phyloP scores from a whole-genome alignment of 768 basidiomycete species.

The Lentinula edodes region DNA sequence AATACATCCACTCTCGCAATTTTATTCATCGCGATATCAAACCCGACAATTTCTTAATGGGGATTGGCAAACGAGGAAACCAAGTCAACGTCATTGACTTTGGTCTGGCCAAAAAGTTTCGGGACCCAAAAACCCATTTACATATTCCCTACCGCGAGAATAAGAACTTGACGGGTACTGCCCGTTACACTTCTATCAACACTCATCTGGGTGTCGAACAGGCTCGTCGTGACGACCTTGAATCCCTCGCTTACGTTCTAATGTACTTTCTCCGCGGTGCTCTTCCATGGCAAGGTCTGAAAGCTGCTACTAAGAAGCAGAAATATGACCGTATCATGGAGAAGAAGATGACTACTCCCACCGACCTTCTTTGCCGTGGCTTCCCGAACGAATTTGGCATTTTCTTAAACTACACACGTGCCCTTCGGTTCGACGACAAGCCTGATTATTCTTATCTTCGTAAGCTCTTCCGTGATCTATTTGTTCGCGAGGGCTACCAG shows the following conservation, averaged over 20 bases:
- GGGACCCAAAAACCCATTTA: constrained; percentile 98
- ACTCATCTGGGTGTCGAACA: constrained; percentile 98
- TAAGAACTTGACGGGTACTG: constrained; percentile 99
- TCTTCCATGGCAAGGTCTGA: constrained; percentile 98
- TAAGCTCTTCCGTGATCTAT: constrained; percentile 98
- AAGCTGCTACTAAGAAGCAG: constrained; percentile 99
- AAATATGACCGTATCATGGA: constrained; percentile 99
- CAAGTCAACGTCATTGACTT: constrained; percentile 99
- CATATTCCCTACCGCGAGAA: constrained; percentile 99
- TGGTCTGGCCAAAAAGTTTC: constrained; percentile 98
- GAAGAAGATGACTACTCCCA: constrained; percentile 99
- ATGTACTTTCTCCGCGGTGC: constrained; percentile 99
- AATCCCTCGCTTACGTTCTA: constrained; percentile 96
- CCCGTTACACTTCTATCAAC: constrained; percentile 99
- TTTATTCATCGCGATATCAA: constrained; percentile 98
- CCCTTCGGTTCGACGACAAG: constrained; percentile 99
- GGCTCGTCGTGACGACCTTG: constrained; percentile 95
- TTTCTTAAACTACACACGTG: constrained; percentile 98
- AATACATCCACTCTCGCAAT: constrained; percentile 99
- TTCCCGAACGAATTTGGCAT: constrained; percentile 99
- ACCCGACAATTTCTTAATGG: constrained; percentile 99
- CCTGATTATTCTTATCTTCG: constrained; percentile 99
- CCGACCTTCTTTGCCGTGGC: constrained; percentile 95
- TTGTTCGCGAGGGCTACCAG: constrained; percentile 95
- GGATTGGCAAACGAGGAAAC: constrained; percentile 98